Conservation (phyloP, 371 early-diverging fungal species). For the Zancudomyces culisetae region DNA sequence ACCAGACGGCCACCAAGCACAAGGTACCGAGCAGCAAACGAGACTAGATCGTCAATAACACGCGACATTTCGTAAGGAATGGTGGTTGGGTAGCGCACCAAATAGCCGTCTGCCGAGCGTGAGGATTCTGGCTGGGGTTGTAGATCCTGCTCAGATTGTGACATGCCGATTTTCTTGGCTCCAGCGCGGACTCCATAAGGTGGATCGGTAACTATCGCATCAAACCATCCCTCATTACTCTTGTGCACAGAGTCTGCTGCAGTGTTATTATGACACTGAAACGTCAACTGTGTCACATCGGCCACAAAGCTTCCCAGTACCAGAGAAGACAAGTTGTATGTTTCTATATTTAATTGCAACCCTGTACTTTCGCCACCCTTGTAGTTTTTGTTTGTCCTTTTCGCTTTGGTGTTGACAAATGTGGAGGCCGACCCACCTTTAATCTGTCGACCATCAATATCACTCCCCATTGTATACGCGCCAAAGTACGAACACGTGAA, state of each 20-base stretch:
- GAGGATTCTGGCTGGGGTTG: too few relatives aligned
- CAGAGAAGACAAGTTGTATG: constrained; percentile 51
- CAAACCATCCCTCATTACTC: constrained; percentile 35
- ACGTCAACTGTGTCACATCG: constrained; percentile 80
- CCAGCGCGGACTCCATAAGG: constrained; percentile 97
- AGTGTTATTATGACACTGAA: constrained; percentile 30
- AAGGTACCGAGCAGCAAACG: constrained; percentile 63
- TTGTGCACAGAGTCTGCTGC: too few relatives aligned
- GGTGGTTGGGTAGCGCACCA: constrained; percentile 82
- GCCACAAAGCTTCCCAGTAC: constrained; percentile 68
- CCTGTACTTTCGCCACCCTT: constrained; percentile 13
- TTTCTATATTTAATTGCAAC: constrained; percentile 47
- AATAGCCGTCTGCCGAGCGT: too few relatives aligned
- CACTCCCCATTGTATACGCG: constrained; percentile 75
- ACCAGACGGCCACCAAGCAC: constrained; percentile 75
- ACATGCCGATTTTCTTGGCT: constrained; percentile 78
- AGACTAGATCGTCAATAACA: constrained; percentile 62
- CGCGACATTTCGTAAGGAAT: constrained; percentile 86
- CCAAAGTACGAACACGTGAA: constrained; percentile 87
- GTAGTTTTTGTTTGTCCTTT: too few relatives aligned
- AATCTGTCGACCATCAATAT: constrained; percentile 94
- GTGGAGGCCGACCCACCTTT: constrained; percentile 83
- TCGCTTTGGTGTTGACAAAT: too few relatives aligned
- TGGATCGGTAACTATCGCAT: constrained; percentile 72
- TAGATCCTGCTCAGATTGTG: too few relatives aligned